Conservation (phyloP, 2,329 filamentous ascomycete genomes). For the Sporothrix luriei region DNA sequence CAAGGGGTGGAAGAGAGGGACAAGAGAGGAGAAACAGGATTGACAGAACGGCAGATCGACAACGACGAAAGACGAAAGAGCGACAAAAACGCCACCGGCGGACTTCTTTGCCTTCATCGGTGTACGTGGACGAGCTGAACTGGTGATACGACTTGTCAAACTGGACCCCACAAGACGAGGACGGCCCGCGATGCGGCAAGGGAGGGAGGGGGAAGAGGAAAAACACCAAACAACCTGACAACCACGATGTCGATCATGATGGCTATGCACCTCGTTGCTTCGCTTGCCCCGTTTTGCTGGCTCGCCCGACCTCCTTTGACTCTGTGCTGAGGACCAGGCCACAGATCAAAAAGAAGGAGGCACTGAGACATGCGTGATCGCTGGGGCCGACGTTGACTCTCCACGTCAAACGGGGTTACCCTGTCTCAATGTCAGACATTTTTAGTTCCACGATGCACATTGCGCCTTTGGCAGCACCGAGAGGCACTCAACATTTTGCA, state of each 20-base stretch:
- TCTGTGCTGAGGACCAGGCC: background rate
- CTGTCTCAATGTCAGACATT: slow-evolving; percentile 9
- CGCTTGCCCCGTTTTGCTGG: background rate
- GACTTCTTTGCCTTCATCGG: background rate
- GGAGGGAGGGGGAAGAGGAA: background rate
- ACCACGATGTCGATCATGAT: background rate
- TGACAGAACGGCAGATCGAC: background rate
- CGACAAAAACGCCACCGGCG: background rate
- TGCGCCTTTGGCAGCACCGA: background rate
- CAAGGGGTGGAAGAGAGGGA: background rate
- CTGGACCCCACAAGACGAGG: slow-evolving; percentile 7
- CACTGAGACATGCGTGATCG: slow-evolving; percentile 25
- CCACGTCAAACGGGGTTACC: background rate
- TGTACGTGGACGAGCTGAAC: background rate
- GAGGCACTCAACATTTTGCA: no score
- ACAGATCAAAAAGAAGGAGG: slow-evolving; percentile 5
- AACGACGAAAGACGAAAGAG: background rate
- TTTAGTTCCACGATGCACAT: background rate
- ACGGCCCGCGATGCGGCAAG: slow-evolving; percentile 21
- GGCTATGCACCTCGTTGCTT: background rate
- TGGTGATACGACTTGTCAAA: background rate
- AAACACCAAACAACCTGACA: background rate
- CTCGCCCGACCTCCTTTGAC: background rate
- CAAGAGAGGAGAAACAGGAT: slow-evolving; percentile 4
- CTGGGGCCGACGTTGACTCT: slow-evolving; percentile 4